Percentiles rank a stretch among this genome's conserved stretches.
phyloP scores from a whole-genome alignment of 257 asterid species.

The Solanum tarapatanum region DNA sequence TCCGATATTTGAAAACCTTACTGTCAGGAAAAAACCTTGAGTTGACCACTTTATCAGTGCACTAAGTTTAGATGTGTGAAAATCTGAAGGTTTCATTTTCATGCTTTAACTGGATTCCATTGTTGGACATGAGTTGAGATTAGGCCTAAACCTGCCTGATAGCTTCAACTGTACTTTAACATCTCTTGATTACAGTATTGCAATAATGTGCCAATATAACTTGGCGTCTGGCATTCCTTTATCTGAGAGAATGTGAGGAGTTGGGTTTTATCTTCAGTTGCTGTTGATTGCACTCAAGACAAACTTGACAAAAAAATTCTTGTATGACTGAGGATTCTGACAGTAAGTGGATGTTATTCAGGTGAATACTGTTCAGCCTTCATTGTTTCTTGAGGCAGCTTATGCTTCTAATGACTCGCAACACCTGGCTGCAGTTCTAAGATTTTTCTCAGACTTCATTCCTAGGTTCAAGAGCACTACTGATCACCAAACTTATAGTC shows the following conservation, averaged over 20 bases:
- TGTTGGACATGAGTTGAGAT: neutral
- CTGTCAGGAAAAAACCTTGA: neutral
- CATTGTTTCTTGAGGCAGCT: constrained; percentile 88
- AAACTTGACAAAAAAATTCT: neutral
- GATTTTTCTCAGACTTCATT: constrained; percentile 80
- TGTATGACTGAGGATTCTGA: neutral
- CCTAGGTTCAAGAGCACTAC: constrained; percentile 74
- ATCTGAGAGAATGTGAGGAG: neutral
- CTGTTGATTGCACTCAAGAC: neutral
- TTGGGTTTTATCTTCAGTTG: neutral
- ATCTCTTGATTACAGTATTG: neutral
- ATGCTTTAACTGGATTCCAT: neutral
- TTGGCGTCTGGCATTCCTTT: neutral
- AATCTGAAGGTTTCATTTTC: neutral
- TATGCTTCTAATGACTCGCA: constrained; percentile 65
- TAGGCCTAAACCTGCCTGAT: neutral
- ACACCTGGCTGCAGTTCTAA: constrained; percentile 70
- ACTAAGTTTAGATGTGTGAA: neutral
- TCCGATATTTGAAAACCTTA: neutral
- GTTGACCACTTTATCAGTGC: neutral
- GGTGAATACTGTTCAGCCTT: constrained; percentile 75
- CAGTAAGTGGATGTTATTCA: constrained; percentile 19
- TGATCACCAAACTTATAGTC: constrained; percentile 42
- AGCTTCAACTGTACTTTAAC: neutral
- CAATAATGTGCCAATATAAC: neutral